Evolutionary conservation across 179 eudicot species (phyloP).

Genomic region (Corrigiola litoralis): DNA sequence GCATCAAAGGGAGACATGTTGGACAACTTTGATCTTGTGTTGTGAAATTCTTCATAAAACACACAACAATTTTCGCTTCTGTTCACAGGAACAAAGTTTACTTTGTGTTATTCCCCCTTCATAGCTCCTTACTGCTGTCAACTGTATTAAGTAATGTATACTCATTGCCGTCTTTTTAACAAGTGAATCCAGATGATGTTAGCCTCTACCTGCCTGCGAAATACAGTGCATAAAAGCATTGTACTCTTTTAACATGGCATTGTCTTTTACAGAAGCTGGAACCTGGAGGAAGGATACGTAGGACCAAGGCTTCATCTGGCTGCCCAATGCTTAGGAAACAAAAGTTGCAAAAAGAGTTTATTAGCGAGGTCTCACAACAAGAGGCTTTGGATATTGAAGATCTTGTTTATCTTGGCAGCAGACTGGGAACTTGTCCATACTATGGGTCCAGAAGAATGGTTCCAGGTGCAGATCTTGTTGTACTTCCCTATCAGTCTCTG

Average conservation of each 20-base stretch:
- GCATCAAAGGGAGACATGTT: too few relatives aligned
- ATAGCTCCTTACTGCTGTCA: too few relatives aligned
- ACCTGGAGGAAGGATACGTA: constrained; percentile 48
- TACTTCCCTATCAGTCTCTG: constrained; percentile 95
- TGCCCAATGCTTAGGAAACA: constrained; percentile 83
- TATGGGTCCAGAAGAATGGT: constrained; percentile 84
- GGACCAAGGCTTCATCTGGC: constrained; percentile 63
- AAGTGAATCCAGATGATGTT: too few relatives aligned
- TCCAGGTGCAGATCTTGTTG: constrained; percentile 78
- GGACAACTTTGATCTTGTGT: too few relatives aligned
- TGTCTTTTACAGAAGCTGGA: constrained; percentile 48
- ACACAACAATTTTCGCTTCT: too few relatives aligned
- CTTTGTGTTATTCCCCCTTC: too few relatives aligned
- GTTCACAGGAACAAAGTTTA: too few relatives aligned
- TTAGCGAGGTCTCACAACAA: constrained; percentile 42
- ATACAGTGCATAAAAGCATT: background rate
- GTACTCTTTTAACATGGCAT: background rate
- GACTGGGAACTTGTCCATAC: constrained; percentile 82
- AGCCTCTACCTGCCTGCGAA: background rate
- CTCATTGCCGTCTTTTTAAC: too few relatives aligned
- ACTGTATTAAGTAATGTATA: too few relatives aligned
- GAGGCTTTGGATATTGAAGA: constrained; percentile 88
- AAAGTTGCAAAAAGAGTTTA: constrained; percentile 61
- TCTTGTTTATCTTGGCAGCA: constrained; percentile 70
- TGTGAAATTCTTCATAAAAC: too few relatives aligned